A percentile compares a stretch with the other conserved stretches of the same genome.
Conservation (phyloP, 306 rosid species). For the Fagus crenata region DNA sequence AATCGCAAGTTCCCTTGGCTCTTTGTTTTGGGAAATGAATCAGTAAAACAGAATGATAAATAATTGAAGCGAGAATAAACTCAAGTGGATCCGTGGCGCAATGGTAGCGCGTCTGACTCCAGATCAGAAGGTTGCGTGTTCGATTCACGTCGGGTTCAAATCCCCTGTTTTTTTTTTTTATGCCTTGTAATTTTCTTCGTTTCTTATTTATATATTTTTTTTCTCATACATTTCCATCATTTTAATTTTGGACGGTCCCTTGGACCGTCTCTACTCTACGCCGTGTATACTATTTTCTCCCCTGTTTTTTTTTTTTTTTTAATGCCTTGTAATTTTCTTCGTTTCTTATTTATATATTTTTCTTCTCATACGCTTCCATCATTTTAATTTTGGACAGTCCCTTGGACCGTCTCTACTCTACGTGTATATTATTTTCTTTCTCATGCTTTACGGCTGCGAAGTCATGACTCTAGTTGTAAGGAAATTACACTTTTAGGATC, state of each 20-base stretch:
- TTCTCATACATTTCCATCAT: not conserved
- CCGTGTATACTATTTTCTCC: not conserved
- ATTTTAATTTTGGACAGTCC: too few species aligned
- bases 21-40: too few species aligned
- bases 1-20: too few species aligned
- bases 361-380: not conserved
- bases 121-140: conserved; percentile 82
- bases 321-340: not conserved
- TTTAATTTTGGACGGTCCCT: too few species aligned
- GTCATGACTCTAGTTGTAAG: too few species aligned
- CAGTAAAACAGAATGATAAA: accelerated
- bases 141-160: conserved; percentile 73
- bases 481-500: too few species aligned
- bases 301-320: not conserved
- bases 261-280: too few species aligned
- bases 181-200: not conserved
- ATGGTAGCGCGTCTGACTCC: conserved; percentile 88
- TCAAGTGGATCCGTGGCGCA: conserved; percentile 62
- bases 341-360: not conserved
- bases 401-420: too few species aligned
- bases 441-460: too few species aligned
- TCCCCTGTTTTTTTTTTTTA: not conserved
- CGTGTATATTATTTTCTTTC: too few species aligned
- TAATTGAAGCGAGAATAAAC: accelerated
- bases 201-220: not conserved